A percentile compares a stretch with the other conserved stretches of the same genome.
Conservation (phyloP, 2,329 filamentous ascomycete genomes). For the Cercospora canescens region DNA sequence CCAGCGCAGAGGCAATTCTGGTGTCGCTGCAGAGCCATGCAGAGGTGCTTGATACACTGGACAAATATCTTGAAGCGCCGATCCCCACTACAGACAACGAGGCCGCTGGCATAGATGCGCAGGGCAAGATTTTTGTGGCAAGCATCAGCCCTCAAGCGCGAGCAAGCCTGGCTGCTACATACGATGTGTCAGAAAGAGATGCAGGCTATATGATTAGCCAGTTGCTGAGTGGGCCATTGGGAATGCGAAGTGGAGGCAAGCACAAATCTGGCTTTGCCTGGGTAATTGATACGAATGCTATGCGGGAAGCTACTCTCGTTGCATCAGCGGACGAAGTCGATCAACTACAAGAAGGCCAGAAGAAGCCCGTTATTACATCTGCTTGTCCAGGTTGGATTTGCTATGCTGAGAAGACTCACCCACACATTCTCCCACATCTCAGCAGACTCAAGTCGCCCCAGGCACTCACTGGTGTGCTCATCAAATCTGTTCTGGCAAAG, state of each 20-base stretch:
- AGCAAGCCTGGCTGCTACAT: constrained; percentile 84
- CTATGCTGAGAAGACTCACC: constrained; percentile 97
- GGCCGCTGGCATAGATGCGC: background rate
- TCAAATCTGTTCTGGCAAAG: constrained; percentile 82
- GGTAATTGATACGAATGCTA: constrained; percentile 85
- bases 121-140: constrained; percentile 81
- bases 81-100: constrained; percentile 3
- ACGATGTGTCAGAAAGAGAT: constrained; percentile 69
- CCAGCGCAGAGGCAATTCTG: constrained; percentile 94
- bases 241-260: constrained; percentile 68
- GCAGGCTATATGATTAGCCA: constrained; percentile 82
- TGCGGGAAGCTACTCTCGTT: constrained; percentile 80
- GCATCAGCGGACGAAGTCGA: constrained; percentile 51
- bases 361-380: constrained; percentile 74
- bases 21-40: constrained; percentile 91
- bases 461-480: constrained; percentile 81
- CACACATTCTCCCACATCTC: constrained; percentile 86
- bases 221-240: constrained; percentile 69
- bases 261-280: constrained; percentile 79
- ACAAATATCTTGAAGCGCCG: constrained; percentile 50
- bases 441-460: constrained; percentile 93
- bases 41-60: constrained; percentile 82
- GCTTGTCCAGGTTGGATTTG: constrained; percentile 98
- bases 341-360: constrained; percentile 40
- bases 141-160: constrained; percentile 90